Conservation (phyloP, 768 basidiomycete genomes). For the Gautieria morchelliformis region DNA sequence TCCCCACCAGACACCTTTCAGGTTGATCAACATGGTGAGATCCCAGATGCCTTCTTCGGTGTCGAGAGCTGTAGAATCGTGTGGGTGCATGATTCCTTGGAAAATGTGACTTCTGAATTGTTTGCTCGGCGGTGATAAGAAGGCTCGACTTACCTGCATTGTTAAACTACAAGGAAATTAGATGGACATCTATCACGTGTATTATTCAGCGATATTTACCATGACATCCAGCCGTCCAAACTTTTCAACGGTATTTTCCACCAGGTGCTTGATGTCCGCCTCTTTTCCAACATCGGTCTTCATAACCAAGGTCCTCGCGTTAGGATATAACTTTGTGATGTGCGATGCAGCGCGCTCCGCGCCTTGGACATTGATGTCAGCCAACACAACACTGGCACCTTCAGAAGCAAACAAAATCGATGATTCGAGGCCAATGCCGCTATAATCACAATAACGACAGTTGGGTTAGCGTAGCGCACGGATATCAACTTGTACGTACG, state of each 20-base stretch:
- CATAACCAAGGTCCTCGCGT: conserved; percentile 56
- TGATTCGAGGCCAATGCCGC: conserved; percentile 94
- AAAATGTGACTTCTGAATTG: conserved; percentile 8
- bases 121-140: background rate
- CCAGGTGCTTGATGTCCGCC: conserved; percentile 69
- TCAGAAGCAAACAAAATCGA: conserved; percentile 92
- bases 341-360: conserved; percentile 58
- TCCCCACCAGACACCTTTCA: conserved; percentile 99
- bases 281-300: conserved; percentile 89
- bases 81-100: conserved; percentile 94
- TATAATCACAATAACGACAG: conserved; percentile 23
- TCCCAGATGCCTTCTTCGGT: conserved; percentile 98
- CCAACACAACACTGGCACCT: conserved; percentile 83
- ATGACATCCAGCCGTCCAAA: conserved; percentile 95
- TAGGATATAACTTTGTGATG: conserved; percentile 58
- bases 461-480: conserved; percentile 3
- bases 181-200: background rate
- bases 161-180: conserved; percentile 56
- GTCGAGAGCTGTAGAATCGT: conserved; percentile 89
- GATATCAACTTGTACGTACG: conserved; percentile 40
- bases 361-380: conserved; percentile 74
- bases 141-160: conserved; percentile 56
- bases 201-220: conserved; percentile 36
- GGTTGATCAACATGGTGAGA: conserved; percentile 85
- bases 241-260: conserved; percentile 67